Base-by-base conservation (phyloP, 371 early-diverging fungal species). In the Mucor irregularis region DNA sequence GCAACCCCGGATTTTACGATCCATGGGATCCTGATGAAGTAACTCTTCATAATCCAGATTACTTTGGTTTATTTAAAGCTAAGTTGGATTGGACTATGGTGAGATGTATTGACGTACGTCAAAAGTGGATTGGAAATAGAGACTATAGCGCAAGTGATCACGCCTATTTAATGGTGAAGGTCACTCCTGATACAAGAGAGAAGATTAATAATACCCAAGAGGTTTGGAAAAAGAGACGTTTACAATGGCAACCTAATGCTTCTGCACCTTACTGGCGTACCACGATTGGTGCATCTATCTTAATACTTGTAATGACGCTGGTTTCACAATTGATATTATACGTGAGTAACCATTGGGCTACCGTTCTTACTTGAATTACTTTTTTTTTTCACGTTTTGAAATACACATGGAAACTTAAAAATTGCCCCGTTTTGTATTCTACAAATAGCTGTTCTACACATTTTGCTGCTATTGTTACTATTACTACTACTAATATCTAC, bases 21-120 rank as follows among this genome's bases (percentile, higher is more conserved):
- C 90, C 90, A 11, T 92, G 85, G 81, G 58, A 82, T 5, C 54
- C 70, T 2, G 53, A 73, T 21, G 87, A 87, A 39, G 66, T 85
- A 25, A 91, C 92, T 2, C 66, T 92, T 5, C 78, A 79, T 17
- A 86, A 85, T 49, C 81, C 79, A 34, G 65, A 56, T 29, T 87
- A 88, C 47, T 74, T 75, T 38, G 89, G 89, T 3, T 52, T 84
- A 44, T 88, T 84, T 57, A 68, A 78, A 9, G 92, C 87, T 6
- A 92, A 92, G 46, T 74, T 89, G 11, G 93, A 92, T 64, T 92
- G 89, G 83, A 81, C 89, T 1, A 74, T 92, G 58, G 63, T 88
- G 33, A 75, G 79, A 53, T 78, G 84, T 53, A 64, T 90, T 52
- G 61, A 77, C 14, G 82, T 87, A 7, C 56, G 71, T 5, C 52